These are phyloP conservation scores for Sphagnum fallax DNA, from an alignment of 228 moss, liverwort and hornwort species.

Conservation along the genomic window DNA sequence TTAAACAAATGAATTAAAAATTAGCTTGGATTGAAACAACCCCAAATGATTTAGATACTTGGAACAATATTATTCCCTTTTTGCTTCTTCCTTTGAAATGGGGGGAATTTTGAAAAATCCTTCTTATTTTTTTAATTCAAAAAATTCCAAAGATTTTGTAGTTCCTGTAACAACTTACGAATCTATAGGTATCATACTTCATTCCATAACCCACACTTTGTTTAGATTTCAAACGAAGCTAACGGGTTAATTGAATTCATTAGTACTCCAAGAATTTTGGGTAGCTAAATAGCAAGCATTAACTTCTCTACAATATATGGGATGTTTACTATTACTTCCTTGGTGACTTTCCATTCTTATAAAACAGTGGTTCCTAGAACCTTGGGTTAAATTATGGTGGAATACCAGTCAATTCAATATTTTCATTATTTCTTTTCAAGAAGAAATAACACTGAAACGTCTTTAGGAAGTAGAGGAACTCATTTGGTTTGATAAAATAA, in stretches of 20 bases:
- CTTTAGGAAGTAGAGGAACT: constrained; percentile 9
- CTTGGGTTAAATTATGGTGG: constrained; percentile 7
- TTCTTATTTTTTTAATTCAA: no score
- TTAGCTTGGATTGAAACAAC: no score
- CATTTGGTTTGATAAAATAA: neutral
- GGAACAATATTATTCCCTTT: no score
- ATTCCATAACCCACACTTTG: constrained; percentile 1
- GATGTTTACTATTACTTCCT: constrained; percentile 1
- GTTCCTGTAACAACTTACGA: neutral
- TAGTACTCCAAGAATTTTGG: neutral
- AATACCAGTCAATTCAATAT: constrained; percentile 6
- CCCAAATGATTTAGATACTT: no score
- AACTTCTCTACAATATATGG: constrained; percentile 1
- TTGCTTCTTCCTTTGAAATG: no score
- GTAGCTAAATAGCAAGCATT: neutral
- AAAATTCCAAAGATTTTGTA: no score
- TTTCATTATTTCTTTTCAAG: constrained; percentile 6
- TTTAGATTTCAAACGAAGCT: neutral
- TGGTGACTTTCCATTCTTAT: neutral
- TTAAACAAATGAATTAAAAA: no score
- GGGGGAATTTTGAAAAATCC: no score
- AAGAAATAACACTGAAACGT: constrained; percentile 5
- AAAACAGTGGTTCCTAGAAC: constrained; percentile 2
- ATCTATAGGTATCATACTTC: constrained; percentile 2
- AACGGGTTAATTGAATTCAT: neutral